These are phyloP conservation scores for Cairneyella variabilis DNA, from an alignment of 495 filamentous ascomycete genomes.

Conservation along the genomic window DNA sequence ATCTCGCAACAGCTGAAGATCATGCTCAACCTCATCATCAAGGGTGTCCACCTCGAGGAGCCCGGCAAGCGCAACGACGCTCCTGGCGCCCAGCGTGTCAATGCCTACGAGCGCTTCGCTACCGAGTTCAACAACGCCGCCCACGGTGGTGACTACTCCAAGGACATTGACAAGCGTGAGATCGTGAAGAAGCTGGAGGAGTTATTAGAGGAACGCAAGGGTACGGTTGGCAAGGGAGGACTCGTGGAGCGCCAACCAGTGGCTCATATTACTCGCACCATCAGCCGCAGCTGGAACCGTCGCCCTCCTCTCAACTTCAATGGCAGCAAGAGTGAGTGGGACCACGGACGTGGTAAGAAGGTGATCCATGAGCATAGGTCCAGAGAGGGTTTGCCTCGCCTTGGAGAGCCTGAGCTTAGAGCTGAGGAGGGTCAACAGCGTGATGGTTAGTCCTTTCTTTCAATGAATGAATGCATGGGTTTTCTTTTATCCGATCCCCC, in stretches of 20 bases:
- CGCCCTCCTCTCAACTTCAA: conserved; percentile 7
- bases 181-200: conserved; percentile 13
- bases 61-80: conserved; percentile 1
- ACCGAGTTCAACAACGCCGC: conserved; percentile 26
- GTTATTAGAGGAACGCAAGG: conserved; percentile 5
- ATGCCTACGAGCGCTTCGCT: conserved; percentile 17
- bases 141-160: conserved; percentile 13
- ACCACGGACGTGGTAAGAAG: not conserved
- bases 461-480: no score
- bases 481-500: no score
- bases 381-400: not conserved
- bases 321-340: conserved; percentile 19
- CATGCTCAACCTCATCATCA: conserved; percentile 22
- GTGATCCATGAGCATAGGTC: not conserved
- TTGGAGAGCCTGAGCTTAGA: not conserved
- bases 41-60: conserved; percentile 9
- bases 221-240: conserved; percentile 5
- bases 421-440: no score
- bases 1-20: conserved; percentile 18
- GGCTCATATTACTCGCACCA: conserved; percentile 6
- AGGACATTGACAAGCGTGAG: conserved; percentile 22
- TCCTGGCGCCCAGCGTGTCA: not conserved
- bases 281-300: conserved; percentile 14
- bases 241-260: not conserved
- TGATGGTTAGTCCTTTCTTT: no score